A percentile compares a stretch with the other conserved stretches of the same genome.
These are phyloP conservation scores for Chaetomium strumarium DNA, from an alignment of 2,329 filamentous ascomycete genomes.

Conservation along the genomic window DNA sequence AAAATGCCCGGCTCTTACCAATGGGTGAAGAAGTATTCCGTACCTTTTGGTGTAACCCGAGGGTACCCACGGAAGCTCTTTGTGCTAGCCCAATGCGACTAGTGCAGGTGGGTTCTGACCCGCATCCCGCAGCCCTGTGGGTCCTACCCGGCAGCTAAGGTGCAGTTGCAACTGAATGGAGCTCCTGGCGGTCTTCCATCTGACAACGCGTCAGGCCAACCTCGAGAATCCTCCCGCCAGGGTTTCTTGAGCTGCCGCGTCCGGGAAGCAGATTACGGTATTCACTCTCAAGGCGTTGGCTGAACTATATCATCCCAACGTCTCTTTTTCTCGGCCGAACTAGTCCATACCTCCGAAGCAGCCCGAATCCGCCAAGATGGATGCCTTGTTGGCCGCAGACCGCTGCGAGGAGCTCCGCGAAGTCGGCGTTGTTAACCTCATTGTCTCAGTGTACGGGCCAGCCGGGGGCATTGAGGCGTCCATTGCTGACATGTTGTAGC, in stretches of 20 bases:
- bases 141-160: background rate
- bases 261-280: too few relatives aligned
- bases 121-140: background rate
- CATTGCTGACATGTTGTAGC: conserved; percentile 31
- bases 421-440: conserved; percentile 49
- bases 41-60: too few relatives aligned
- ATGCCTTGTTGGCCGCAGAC: conserved; percentile 27
- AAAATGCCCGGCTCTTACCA: too few relatives aligned
- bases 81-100: too few relatives aligned
- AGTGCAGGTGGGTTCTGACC: too few relatives aligned
- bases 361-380: conserved; percentile 26
- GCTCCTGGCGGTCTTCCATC: background rate
- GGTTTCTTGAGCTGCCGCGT: background rate
- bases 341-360: background rate
- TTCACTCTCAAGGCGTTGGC: too few relatives aligned
- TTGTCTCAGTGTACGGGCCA: conserved; percentile 47
- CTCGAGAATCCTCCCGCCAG: background rate
- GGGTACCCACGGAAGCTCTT: too few relatives aligned
- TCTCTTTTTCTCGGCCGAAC: background rate
- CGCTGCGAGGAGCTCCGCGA: conserved; percentile 48
- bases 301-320: background rate
- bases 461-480: background rate
- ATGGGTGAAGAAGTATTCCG: too few relatives aligned
- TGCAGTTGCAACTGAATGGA: background rate
- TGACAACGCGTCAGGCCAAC: background rate